Evolutionary conservation across 495 filamentous ascomycete genomes (phyloP).

Genomic region (Achaetomiella virescens): DNA sequence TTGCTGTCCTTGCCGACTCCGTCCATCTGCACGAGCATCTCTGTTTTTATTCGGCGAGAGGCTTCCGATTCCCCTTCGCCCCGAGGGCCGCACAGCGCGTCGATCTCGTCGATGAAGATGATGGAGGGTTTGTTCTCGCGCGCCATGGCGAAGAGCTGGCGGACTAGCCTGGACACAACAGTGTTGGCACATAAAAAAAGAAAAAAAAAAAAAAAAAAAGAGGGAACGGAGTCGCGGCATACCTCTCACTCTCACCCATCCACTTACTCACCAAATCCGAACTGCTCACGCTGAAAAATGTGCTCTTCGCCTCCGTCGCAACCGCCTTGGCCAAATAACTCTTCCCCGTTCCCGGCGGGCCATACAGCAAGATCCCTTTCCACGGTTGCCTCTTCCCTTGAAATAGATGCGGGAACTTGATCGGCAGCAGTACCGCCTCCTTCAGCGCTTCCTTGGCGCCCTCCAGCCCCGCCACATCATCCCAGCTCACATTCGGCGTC

Average conservation of each 20-base stretch:
- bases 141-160: conserved; percentile 96
- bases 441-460: conserved; percentile 94
- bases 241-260: conserved; percentile 99
- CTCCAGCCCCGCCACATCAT: conserved; percentile 96
- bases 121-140: conserved; percentile 97
- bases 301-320: conserved; percentile 96
- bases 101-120: conserved; percentile 99
- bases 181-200: not conserved
- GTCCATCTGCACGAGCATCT: conserved; percentile 98
- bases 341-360: conserved; percentile 95
- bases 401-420: conserved; percentile 97
- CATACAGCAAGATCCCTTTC: conserved; percentile 96
- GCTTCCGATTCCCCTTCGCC: conserved; percentile 98
- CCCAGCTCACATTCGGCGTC: conserved; percentile 93
- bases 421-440: conserved; percentile 93
- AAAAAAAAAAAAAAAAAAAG: not conserved
- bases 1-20: conserved; percentile 92
- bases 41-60: conserved; percentile 94
- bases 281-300: conserved; percentile 98
- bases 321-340: conserved; percentile 95
- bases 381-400: conserved; percentile 95
- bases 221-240: no score
- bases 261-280: conserved; percentile 96
- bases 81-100: conserved; percentile 90
- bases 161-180: conserved; percentile 67